Base-by-base conservation (phyloP, 495 filamentous ascomycete genomes). In the Pyronema domesticum region DNA sequence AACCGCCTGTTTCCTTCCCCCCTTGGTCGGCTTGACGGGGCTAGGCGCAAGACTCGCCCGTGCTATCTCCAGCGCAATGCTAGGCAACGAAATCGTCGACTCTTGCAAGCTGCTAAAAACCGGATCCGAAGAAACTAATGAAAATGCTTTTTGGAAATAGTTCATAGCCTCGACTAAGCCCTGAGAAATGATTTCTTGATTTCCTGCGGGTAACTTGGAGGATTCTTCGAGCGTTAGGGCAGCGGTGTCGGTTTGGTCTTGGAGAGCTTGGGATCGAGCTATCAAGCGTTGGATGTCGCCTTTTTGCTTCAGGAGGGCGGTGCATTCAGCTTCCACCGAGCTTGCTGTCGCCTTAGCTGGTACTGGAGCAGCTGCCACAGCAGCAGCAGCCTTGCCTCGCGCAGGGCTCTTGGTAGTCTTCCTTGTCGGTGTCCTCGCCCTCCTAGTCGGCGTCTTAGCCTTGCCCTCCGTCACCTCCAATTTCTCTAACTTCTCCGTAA, bases 51-150 rank as follows among this genome's bases (percentile, higher is more conserved):
- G 37, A 45, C 54, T 57, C 14, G 57, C 46, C 6, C 42, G 42
- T 8, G 42, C 39, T 33, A 53, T 11, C 23, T 44, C 46, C 3
- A 52, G 45, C 1, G 57, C 58, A 37, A 66, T 46, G 46, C 59
- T 66, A 3, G 64, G 64, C 11, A 66, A 53, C 44, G 64, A 67
- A 40, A 66, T 60, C 7, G 64, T 94, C 6, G 91, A 96, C 56
- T 98, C 91, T 7, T 86, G 83, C 19, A 98, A 73, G 14, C 89
- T 80, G 39, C 84, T 91, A 65, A 88, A 94, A 1, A 89, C 81
- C 8, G 88, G 81, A 69, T 96, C 86, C 3, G 75, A 71, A 11
- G 77, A 73, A 68, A 98, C 80, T 48, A 80, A 73, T 15, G 80
- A 77, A 58, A 82, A 66, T 51, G 76, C 81, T 66, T 79, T 72